Percentiles rank a stretch among this genome's conserved stretches.
Evolutionary conservation across 1,284 basidiomycete species (phyloP).

Genomic region (Pseudozyma flocculosa): DNA sequence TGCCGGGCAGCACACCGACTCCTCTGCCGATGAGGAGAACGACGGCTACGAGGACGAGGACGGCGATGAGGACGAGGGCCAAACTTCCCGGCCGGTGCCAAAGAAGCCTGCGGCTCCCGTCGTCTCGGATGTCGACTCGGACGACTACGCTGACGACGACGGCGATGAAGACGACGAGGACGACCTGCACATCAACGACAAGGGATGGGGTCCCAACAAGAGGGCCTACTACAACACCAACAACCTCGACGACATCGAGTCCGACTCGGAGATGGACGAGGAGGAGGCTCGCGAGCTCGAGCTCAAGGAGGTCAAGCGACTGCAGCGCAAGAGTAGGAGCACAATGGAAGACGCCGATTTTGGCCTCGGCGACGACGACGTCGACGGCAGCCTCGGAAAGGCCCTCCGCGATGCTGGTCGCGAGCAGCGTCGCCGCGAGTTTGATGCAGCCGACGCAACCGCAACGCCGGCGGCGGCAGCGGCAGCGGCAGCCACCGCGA

Average conservation of each 20-base stretch:
- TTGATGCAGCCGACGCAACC: conserved; percentile 23
- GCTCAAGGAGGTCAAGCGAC: conserved; percentile 77
- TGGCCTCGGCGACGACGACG: conserved; percentile 70
- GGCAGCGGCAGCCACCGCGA: background rate
- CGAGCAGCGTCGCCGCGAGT: conserved; percentile 37
- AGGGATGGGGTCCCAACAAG: conserved; percentile 59
- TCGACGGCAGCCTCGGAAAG: conserved; percentile 27
- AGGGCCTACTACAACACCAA: conserved; percentile 54
- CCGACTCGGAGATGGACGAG: conserved; percentile 59
- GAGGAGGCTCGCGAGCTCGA: conserved; percentile 66
- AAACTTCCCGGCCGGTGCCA: conserved; percentile 5
- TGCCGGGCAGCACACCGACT: conserved; percentile 58
- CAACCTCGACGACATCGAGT: conserved; percentile 48
- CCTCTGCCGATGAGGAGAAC: conserved; percentile 36
- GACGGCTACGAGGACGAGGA: conserved; percentile 21
- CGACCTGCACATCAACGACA: conserved; percentile 61
- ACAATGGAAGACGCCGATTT: conserved; percentile 77
- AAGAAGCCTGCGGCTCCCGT: conserved; percentile 21
- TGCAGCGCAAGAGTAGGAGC: conserved; percentile 76
- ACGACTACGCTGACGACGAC: conserved; percentile 68
- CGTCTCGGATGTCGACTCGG: conserved; percentile 27
- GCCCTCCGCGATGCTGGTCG: conserved; percentile 42
- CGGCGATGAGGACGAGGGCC: conserved; percentile 58
- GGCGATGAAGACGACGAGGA: conserved; percentile 62
- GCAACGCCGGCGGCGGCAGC: background rate